Percentiles rank a stretch among this genome's conserved stretches.
phyloP scores from a whole-genome alignment of 208 protist species.

The Plasmodiophora brassicae region DNA sequence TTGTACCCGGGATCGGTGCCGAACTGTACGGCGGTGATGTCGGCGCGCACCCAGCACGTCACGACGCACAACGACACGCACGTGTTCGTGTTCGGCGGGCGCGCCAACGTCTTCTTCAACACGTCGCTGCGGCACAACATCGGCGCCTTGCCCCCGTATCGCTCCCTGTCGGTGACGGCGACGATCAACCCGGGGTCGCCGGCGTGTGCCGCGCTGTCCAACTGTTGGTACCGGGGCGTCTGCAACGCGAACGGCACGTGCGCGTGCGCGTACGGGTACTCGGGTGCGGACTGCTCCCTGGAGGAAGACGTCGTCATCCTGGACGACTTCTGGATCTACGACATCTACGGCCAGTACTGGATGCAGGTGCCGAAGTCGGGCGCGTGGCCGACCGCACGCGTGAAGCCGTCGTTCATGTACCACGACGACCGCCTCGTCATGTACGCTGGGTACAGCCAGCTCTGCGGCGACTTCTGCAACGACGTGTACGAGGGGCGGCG shows the following conservation, averaged over 20 bases:
- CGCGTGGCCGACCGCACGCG: background rate
- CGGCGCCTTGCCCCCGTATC: background rate
- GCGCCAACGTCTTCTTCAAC: background rate
- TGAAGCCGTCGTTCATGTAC: background rate
- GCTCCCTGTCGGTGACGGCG: background rate
- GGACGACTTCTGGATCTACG: slow-evolving; percentile 20
- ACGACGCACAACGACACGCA: background rate
- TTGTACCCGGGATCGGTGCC: background rate
- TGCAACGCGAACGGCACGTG: background rate
- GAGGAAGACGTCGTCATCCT: slow-evolving; percentile 27
- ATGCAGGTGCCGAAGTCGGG: background rate
- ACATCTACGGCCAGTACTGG: background rate
- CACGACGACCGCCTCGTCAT: background rate
- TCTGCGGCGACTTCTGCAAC: slow-evolving; percentile 16
- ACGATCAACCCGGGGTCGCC: background rate
- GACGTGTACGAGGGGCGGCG: background rate
- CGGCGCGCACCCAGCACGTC: background rate
- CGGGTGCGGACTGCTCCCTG: background rate
- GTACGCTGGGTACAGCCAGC: slow-evolving; percentile 6
- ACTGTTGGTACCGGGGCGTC: background rate
- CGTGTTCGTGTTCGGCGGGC: background rate
- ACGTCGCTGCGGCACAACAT: background rate
- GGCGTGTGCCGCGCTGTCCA: background rate
- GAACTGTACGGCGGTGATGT: background rate
- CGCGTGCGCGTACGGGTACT: background rate